phyloP scores from a whole-genome alignment of 352 stramenopile species.

The Thalassiosira hispida region DNA sequence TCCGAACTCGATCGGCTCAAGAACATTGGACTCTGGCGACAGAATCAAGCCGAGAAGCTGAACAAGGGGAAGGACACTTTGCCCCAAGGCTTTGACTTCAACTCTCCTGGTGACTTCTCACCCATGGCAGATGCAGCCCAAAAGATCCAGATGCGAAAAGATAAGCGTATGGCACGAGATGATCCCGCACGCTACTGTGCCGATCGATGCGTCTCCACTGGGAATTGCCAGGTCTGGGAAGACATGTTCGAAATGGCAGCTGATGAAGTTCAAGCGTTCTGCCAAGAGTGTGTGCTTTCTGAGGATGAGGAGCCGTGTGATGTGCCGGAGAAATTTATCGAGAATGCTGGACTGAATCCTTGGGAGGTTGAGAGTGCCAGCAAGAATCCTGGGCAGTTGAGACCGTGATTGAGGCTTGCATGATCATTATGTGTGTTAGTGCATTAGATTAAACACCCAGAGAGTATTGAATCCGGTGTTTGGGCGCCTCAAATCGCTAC shows the following conservation, averaged over 20 bases:
- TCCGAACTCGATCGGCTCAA: constrained; percentile 24
- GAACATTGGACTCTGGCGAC: constrained; percentile 27
- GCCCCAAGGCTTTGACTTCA: constrained; percentile 38
- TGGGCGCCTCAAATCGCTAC: too few relatives aligned
- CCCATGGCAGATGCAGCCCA: constrained; percentile 14
- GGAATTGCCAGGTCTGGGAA: constrained; percentile 80
- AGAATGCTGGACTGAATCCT: constrained; percentile 40
- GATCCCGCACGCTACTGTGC: constrained; percentile 74
- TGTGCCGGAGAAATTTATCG: constrained; percentile 60
- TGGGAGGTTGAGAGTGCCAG: constrained; percentile 41
- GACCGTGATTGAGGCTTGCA: too few relatives aligned
- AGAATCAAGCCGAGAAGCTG: constrained; percentile 28
- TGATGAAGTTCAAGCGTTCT: constrained; percentile 70
- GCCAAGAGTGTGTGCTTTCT: constrained; percentile 73
- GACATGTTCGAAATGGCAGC: constrained; percentile 72
- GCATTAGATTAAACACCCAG: too few relatives aligned
- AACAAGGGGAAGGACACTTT: constrained; percentile 27
- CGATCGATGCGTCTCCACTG: constrained; percentile 76
- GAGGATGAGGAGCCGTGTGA: constrained; percentile 69
- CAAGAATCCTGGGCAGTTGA: neutral
- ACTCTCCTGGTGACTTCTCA: constrained; percentile 24
- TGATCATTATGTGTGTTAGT: too few relatives aligned
- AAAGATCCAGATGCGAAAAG: constrained; percentile 53
- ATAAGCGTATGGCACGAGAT: constrained; percentile 64
- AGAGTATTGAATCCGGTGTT: too few relatives aligned